Base-by-base conservation (phyloP, 768 basidiomycete genomes). In the Mycena vulgaris region DNA sequence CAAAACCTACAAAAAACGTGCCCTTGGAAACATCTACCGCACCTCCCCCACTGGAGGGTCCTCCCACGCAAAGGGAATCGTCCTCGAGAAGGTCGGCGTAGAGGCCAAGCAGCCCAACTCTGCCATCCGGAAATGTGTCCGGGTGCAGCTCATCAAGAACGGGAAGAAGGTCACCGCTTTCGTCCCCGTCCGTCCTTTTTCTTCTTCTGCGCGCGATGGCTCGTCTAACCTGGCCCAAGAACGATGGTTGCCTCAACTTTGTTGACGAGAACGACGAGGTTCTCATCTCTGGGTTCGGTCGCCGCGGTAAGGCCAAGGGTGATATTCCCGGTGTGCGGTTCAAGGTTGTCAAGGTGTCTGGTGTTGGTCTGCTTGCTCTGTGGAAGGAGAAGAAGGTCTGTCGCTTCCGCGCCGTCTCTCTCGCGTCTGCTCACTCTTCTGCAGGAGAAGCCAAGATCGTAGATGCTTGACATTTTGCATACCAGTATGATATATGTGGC, bases 61-160 rank as follows among this genome's bases (percentile, higher is more conserved):
- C 66, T 99, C 98, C 75, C 98, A 99, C 84, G 98, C 98, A 76
- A 99, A 99, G 89, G 98, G 98, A 75, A 99, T 99, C 80, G 98
- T 99, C 69, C 92, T 99, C 70, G 98, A 99, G 87, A 99, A 99
- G 89, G 96, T 99, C 79, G 98, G 98, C 81, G 97, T 99, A 74
- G 98, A 99, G 88, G 97, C 98, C 81, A 99, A 99, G 87, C 98
- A 99, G 85, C 98, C 98, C 86, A 99, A 99, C 90, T 99, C 98
- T 81, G 98, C 98, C 82, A 99, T 99, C 85, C 96, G 98, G 84
- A 99, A 99, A 84, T 99, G 98, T 88, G 98, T 99, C 76, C 96
- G 98, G 87, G 98, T 99, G 72, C 98, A 99, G 80, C 89, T 99
- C 76, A 99, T 99, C 84, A 99, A 99, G 91, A 99, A 99, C 87